Conservation (phyloP, 2,329 filamentous ascomycete genomes). For the Sarocladium brachiariae region DNA sequence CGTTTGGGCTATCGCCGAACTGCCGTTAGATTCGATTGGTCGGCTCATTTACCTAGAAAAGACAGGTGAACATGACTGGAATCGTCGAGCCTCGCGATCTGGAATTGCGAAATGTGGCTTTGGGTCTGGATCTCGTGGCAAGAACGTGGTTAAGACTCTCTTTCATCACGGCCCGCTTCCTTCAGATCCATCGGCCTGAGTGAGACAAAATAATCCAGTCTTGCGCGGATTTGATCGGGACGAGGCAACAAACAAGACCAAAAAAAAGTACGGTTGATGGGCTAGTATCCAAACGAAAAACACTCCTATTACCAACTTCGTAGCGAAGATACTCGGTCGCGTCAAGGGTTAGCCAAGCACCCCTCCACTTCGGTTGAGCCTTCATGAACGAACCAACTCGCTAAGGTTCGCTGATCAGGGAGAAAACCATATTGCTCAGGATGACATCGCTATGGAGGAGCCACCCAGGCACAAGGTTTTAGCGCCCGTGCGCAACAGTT, state of each 20-base stretch:
- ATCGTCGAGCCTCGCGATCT: background rate
- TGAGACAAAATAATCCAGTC: no score
- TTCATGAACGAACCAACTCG: no score
- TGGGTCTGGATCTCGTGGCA: background rate
- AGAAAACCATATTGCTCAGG: no score
- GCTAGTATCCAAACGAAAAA: background rate
- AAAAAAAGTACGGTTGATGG: background rate
- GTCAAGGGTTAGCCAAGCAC: no score
- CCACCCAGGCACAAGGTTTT: background rate
- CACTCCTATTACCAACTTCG: no score
- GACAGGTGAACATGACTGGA: no score
- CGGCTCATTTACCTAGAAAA: background rate
- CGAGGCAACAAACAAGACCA: background rate
- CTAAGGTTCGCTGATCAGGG: no score
- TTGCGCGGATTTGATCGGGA: background rate
- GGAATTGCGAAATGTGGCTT: background rate
- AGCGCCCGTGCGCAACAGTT: background rate
- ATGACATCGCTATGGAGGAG: no score
- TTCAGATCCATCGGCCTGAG: background rate
- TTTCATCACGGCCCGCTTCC: background rate
- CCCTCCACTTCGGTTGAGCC: no score
- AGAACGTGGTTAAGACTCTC: slow-evolving; percentile 1
- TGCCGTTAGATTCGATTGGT: no score
- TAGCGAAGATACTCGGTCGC: no score
- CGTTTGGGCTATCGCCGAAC: background rate